Evolutionary conservation across 2,329 filamentous ascomycete species (phyloP).

Genomic region (Botryotinia calthae): DNA sequence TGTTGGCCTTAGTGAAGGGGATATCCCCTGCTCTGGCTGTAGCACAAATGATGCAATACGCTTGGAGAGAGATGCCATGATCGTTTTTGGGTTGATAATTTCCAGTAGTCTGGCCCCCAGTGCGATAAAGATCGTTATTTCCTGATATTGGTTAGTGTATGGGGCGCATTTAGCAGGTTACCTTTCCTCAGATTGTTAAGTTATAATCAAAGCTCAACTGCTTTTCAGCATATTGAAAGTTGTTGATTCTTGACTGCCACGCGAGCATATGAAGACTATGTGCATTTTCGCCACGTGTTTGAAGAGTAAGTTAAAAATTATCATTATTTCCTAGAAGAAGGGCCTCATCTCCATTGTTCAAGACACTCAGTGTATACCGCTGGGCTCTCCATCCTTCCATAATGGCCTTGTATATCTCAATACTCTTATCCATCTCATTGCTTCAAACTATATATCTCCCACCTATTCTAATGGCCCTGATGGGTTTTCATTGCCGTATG

Average conservation of each 20-base stretch:
- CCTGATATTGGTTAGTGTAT: neutral
- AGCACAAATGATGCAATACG: conserved; percentile 19
- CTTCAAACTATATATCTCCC: neutral
- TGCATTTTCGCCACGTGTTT: neutral
- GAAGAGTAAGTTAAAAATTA: neutral
- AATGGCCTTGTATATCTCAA: neutral
- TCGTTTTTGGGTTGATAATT: neutral
- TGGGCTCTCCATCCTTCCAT: neutral
- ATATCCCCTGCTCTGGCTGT: neutral
- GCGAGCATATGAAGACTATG: neutral
- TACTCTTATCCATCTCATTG: neutral
- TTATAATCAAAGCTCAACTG: neutral
- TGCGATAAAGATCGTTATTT: neutral
- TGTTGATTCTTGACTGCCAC: neutral
- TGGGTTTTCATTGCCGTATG: neutral
- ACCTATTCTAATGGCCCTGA: neutral
- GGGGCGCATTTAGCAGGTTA: neutral
- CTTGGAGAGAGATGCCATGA: conserved; percentile 20
- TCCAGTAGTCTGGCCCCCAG: neutral
- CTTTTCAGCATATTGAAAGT: neutral
- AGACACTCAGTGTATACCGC: neutral
- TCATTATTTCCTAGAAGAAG: neutral
- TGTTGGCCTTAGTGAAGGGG: conserved; percentile 14
- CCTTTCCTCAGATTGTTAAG: neutral
- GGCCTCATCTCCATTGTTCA: neutral